A percentile compares a stretch with the other conserved stretches of the same genome.
These are phyloP conservation scores for Tritrichomonas foetus DNA, from an alignment of 208 protist species.

Conservation along the genomic window DNA sequence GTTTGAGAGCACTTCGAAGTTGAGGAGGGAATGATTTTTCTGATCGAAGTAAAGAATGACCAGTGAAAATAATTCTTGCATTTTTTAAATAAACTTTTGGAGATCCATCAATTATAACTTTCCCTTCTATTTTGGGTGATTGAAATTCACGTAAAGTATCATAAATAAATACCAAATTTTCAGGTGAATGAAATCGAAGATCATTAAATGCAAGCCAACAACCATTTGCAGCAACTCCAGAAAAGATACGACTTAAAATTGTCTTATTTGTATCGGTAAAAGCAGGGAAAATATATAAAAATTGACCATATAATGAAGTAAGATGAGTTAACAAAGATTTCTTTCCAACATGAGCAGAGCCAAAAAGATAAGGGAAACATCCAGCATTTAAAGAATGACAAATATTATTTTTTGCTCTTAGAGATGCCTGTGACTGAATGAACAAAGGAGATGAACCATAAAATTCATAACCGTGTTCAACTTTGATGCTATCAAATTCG, in stretches of 20 bases:
- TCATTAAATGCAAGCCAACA: not conserved
- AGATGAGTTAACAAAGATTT: not conserved
- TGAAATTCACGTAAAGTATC: not conserved
- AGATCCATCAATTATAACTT: too few species aligned
- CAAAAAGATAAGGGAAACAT: not conserved
- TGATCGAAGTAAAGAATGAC: too few species aligned
- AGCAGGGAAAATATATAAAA: not conserved
- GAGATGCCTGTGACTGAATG: not conserved
- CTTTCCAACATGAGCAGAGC: not conserved
- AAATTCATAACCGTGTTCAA: constrained; percentile 24
- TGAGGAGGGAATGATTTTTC: not conserved
- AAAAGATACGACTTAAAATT: not conserved
- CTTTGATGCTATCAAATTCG: not conserved
- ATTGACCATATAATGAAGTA: not conserved
- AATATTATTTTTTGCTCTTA: not conserved
- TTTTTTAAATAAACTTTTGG: too few species aligned
- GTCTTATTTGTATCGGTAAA: not conserved
- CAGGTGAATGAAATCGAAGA: not conserved
- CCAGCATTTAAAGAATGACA: not conserved
- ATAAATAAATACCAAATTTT: not conserved
- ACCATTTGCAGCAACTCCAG: not conserved
- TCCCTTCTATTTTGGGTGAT: too few species aligned
- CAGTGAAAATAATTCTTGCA: too few species aligned
- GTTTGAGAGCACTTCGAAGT: not conserved
- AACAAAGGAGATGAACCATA: not conserved